Percentiles rank a stretch among this genome's conserved stretches.
Evolutionary conservation across 2,329 filamentous ascomycete genomes (phyloP).

Genomic region (Trichoderma cornu-damae): DNA sequence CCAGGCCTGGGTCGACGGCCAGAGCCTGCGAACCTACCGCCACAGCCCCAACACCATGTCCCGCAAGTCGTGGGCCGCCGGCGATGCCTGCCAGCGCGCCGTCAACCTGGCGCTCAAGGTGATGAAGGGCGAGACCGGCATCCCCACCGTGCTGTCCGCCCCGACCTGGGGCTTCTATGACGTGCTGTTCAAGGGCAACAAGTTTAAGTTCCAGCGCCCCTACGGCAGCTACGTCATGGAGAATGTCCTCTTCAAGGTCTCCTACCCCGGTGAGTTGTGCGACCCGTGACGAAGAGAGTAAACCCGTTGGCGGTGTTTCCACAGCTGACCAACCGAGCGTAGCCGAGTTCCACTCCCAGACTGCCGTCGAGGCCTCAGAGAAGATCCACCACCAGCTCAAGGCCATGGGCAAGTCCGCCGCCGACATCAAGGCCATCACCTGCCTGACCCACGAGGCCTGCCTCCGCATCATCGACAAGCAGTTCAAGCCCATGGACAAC

Average conservation of each 20-base stretch:
- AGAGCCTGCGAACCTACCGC: constrained; percentile 92
- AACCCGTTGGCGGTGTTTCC: background rate
- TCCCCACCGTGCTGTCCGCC: constrained; percentile 88
- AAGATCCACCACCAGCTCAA: constrained; percentile 80
- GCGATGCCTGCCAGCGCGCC: constrained; percentile 93
- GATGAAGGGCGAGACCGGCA: constrained; percentile 80
- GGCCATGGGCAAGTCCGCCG: constrained; percentile 79
- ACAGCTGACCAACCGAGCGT: background rate
- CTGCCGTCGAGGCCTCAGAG: constrained; percentile 90
- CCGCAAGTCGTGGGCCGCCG: constrained; percentile 97
- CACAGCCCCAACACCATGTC: constrained; percentile 99
- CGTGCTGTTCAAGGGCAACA: constrained; percentile 91
- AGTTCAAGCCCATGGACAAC: constrained; percentile 99
- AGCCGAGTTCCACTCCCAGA: constrained; percentile 98
- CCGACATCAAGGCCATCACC: constrained; percentile 87
- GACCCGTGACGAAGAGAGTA: background rate
- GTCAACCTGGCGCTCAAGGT: constrained; percentile 91
- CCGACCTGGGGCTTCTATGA: constrained; percentile 99
- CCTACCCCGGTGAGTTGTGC: constrained; percentile 70
- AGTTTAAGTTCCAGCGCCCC: constrained; percentile 90
- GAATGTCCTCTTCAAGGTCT: constrained; percentile 99
- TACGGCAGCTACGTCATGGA: constrained; percentile 99
- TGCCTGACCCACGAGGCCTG: constrained; percentile 98
- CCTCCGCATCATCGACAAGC: constrained; percentile 99
- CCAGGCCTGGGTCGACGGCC: constrained; percentile 96